Evolutionary conservation across 2,329 filamentous ascomycete genomes (phyloP), one percentile per base, ranked within the genome.

Genomic region (Kalmusia sp.): DNA sequence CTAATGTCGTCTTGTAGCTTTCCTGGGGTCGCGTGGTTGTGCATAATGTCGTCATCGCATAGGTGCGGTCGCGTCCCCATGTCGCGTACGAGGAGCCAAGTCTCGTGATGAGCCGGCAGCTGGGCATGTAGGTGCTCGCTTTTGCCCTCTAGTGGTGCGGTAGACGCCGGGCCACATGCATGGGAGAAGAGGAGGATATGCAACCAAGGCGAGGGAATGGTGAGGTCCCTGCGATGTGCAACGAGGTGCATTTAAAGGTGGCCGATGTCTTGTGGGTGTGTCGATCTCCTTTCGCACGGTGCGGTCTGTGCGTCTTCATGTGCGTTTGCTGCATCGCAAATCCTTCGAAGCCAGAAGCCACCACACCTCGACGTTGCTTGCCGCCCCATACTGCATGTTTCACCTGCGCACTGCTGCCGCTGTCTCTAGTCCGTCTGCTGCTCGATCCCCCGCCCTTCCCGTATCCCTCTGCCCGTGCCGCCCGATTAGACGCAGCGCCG

Each of bases 291-390:
- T 49, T 51, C 34, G 33, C 45, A 37, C 22, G 37, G n/a, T 45
- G 30, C 31, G 35, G 51, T 30, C 19, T 48, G 58, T 61, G 58
- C 58, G 48, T 44, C 31, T 25, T 49, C 38, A 33, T 48, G 19
- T 44, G 21, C 19, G 5, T 37, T 28, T 35, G 54, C 52, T 62
- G 64, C 60, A 59, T 53, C 56, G 39, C 53, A 55, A 58, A 61
- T 64, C 57, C 61, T 63, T 58, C 59, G 49, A 57, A 55, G 59
- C 61, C 57, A 60, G 49, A 57, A 55, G 59, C 61, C 57, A 60
- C 58, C 55, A 56, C 49, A 49, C 52, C 55, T 45, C 52, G 19
- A 30, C 44, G 53, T 53, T 47, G 55, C 52, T 14, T n/a, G 31
- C 43, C 33, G 21, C 15, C 22, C 24, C 21, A 4, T 6, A n/a